These are phyloP conservation scores for Trypanosoma caninum DNA, from an alignment of 208 protist species.

Conservation along the genomic window DNA sequence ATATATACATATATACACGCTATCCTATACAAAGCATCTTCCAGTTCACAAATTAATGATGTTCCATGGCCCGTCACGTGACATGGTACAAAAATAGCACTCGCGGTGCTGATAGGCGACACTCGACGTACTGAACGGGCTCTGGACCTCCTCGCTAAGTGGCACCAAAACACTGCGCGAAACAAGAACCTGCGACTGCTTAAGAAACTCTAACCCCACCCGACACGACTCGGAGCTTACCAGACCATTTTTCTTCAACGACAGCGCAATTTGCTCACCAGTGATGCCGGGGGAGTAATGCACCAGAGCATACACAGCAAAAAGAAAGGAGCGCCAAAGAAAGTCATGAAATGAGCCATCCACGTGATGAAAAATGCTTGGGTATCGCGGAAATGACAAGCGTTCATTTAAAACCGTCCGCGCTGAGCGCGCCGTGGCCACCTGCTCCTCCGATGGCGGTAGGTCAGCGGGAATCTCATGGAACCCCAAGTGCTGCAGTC, in stretches of 20 bases:
- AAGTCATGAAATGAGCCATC: conserved; percentile 77
- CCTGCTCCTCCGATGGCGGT: conserved; percentile 31
- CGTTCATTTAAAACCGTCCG: neutral
- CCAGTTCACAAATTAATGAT: conserved; percentile 11
- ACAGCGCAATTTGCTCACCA: conserved; percentile 35
- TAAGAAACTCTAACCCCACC: conserved; percentile 49
- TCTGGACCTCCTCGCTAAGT: neutral
- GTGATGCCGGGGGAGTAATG: conserved; percentile 53
- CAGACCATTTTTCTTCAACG: conserved; percentile 41
- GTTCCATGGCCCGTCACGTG: conserved; percentile 19
- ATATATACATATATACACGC: conserved; percentile 6
- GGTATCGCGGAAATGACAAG: conserved; percentile 30
- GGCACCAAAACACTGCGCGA: conserved; percentile 8
- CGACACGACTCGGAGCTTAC: conserved; percentile 42
- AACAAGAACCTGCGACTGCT: conserved; percentile 22
- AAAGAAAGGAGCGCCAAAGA: conserved; percentile 68
- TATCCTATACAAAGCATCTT: neutral
- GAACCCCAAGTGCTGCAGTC: conserved; percentile 21
- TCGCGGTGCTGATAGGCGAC: neutral
- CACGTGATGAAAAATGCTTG: conserved; percentile 84
- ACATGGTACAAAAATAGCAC: conserved; percentile 23
- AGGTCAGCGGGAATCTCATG: conserved; percentile 41
- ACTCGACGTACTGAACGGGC: conserved; percentile 10
- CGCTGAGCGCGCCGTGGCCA: conserved; percentile 22
- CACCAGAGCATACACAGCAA: conserved; percentile 49